Evolutionary conservation across 2,329 filamentous ascomycete genomes (phyloP), one percentile per base, ranked within the genome.

Genomic region (Fusarium mangiferae): DNA sequence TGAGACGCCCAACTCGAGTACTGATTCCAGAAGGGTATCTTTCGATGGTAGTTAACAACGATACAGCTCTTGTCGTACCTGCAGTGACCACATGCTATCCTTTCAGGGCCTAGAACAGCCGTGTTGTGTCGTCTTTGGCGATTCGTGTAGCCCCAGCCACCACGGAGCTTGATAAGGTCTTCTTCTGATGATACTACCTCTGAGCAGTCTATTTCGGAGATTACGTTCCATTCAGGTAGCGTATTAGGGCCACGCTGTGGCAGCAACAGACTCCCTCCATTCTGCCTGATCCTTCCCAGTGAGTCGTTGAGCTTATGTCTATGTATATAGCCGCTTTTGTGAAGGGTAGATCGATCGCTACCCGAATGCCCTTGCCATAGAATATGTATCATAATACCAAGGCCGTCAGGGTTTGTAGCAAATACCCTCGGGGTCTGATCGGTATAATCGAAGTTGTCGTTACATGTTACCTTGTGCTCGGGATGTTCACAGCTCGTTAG

Each of bases 211-310:
- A 51, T 7, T 10, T 35, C n/a, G 17, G 48, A 14, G 13, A 51
- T 51, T 7, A 3, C 48, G 1, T 10, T 24, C 48, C n/a, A 51
- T 35, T 24, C 48, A 8, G 17, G 48, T 4, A 24, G 0, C 0
- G n/a, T 35, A 24, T 51, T 24, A 6, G 17, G 12, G 4, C 30
- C 30, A 15, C n/a, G n/a, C 20, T 35, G 2, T 14, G 30, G 30
- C 7, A 51, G 17, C 0, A 35, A 14, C 5, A 20, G 3, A 0
- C 15, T 17, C 20, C 30, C 48, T 20, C 48, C 48, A 6, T 51
- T 51, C 30, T 51, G 30, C 11, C 48, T 18, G 13, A 51, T 51
- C 17, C 8, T 51, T 24, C n/a, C 3, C 1, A 35, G 30, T 35
- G 30, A 20, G 8, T 51, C 12, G 2, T 51, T 51, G 12, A 51